Evolutionary conservation across 345 rosid genomes (phyloP), one percentile per base, ranked within the genome.

Genomic region (sweet orange (Citrus sinensis)): DNA sequence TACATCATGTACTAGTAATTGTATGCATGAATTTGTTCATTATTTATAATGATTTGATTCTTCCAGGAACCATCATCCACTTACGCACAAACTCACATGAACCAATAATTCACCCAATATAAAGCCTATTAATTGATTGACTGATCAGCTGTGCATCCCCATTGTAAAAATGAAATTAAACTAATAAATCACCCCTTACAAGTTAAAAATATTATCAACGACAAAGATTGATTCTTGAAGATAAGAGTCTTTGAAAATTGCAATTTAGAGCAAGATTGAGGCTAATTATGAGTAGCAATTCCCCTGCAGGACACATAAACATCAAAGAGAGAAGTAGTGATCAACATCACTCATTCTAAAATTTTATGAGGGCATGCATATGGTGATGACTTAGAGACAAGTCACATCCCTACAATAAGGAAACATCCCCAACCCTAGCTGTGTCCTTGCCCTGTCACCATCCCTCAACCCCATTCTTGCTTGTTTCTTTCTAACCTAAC

Each of bases 351-450:
- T 70, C 79, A 63, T 77, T 78, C 82, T 69, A 63, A 74, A 73
- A 27, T 35, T 34, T 35, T 3, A 54, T 46, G 24, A 79, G 75
- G 76, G 85, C 63, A 17, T 17, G 58, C 22, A 17, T 77, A 79
- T 79, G 90, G 92, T 73, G 82, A 76, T 80, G 87, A 76, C 71
- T 79, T 39, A 69, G 67, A 70, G 89, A 87, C 93, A 85, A 79
- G 89, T 88, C 88, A 87, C 85, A 80, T 87, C 90, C 60, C 10
- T 39, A n/a, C 34, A 86, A 79, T 82, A 79, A 76, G 79, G 89
- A 86, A 84, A 80, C 93, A 87, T 86, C 86, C 84, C 87, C 51
- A 86, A 82, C 87, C 90, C 92, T 71, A 83, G 87, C 83, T 82
- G 87, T 82, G 84, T 83, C 86, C 85, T 78, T 78, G 89, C 86